Conservation (phyloP, 371 early-diverging fungal genomes). For the Mortierella polycephala region DNA sequence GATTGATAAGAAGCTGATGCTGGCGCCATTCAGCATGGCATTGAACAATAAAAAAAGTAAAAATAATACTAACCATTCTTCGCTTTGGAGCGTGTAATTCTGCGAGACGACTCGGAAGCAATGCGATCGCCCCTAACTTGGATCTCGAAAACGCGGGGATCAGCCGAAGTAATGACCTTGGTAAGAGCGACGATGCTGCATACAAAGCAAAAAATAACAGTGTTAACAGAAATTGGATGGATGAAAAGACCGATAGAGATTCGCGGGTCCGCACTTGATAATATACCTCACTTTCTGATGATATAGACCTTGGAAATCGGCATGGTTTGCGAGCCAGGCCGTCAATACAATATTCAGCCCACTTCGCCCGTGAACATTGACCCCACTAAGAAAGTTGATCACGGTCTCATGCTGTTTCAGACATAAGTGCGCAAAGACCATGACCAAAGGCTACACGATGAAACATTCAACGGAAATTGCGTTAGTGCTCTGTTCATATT, state of each 20-base stretch:
- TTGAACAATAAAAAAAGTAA: no score
- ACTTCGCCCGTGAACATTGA: slow-evolving; percentile 63
- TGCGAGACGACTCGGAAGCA: slow-evolving; percentile 69
- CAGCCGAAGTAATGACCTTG: slow-evolving; percentile 72
- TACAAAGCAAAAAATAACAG: no score
- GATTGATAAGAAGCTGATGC: no score
- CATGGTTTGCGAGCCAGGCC: slow-evolving; percentile 82
- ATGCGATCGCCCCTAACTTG: slow-evolving; percentile 86
- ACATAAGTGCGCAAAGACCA: slow-evolving; percentile 88
- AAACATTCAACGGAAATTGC: neutral
- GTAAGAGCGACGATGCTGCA: slow-evolving; percentile 78
- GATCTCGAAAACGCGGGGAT: slow-evolving; percentile 73
- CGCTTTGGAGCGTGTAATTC: slow-evolving; percentile 56
- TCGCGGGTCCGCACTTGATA: no score
- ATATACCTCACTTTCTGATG: slow-evolving; percentile 70
- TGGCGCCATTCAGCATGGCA: no score
- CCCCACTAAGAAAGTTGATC: slow-evolving; percentile 70
- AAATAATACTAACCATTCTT: slow-evolving; percentile 10
- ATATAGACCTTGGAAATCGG: slow-evolving; percentile 80
- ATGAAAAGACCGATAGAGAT: no score
- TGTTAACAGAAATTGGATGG: no score
- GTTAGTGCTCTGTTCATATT: neutral
- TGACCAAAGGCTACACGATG: slow-evolving; percentile 72
- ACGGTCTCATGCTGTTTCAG: slow-evolving; percentile 76
- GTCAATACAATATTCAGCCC: slow-evolving; percentile 77